Base-by-base conservation (phyloP, 179 eudicot species). In the Amaranthus tricolor region DNA sequence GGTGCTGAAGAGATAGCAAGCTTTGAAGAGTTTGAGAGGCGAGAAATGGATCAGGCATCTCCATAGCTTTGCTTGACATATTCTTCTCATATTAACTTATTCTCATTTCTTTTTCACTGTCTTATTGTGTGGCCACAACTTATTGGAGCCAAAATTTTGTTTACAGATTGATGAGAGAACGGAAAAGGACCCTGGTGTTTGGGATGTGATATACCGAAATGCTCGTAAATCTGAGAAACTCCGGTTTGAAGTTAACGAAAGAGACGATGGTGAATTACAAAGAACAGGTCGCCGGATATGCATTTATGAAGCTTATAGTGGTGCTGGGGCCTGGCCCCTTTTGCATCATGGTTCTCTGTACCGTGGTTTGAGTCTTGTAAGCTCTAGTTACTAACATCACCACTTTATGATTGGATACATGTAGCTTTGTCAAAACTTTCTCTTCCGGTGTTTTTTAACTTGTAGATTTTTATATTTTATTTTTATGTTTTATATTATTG, bases 201-300 rank as follows among this genome's bases (percentile, higher is more conserved):
- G 98, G 98, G 96, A 94, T 82, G 96, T 90, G 64, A 81, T 94
- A 64, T 94, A 94, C 74, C 86, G 89, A 59, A 89, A 81, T 88
- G 98, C 96, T 73, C 87, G 94, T 62, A 92, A 87, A 84, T 84
- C 96, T 65, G 97, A 92, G 76, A 94, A 92, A 80, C 86, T 94
- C 7, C 88, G 77, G 80, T 89, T 86, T 74, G 95, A 94, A 88
- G 78, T 80, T 53, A 89, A 92, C 81, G 97, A 90, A 89, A 88
- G 94, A 81, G 98, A 92, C 80, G 98, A 94, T 75, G 98, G 98
- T 55, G 98, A 94, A 85, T 88, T 94, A 55, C 97, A 94, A 83
- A 87, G 98, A 77, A 92, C 93, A n/a, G 98, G 98, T 45, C 96
- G 89, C 73, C 77, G 85, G 59, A 65, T 94, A 57, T 89, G 95